A percentile compares a stretch with the other conserved stretches of the same genome.
These are phyloP conservation scores for Sambucus nigra DNA, from an alignment of 129 eudicot species.

Conservation along the genomic window DNA sequence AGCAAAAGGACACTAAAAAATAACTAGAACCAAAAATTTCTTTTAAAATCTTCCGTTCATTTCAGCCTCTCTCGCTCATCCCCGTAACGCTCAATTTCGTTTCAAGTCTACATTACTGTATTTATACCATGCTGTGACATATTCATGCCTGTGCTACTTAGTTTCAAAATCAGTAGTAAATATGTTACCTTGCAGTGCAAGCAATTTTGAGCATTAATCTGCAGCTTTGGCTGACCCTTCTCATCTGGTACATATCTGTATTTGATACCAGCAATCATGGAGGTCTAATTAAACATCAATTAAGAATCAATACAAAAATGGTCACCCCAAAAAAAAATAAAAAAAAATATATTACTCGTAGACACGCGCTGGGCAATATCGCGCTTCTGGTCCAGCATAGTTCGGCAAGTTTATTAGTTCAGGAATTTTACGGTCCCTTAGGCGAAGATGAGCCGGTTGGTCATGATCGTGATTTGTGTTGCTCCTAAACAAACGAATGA, in stretches of 20 bases:
- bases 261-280: background rate
- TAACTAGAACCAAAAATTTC: no score
- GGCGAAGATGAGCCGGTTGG: slow-evolving; percentile 90
- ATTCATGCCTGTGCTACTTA: background rate
- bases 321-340: no score
- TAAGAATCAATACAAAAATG: background rate
- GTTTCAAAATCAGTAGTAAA: background rate
- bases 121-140: no score
- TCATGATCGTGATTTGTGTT: slow-evolving; percentile 96
- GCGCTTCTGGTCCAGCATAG: slow-evolving; percentile 85
- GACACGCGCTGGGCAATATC: slow-evolving; percentile 97
- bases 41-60: no score
- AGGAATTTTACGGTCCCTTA: slow-evolving; percentile 66
- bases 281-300: background rate
- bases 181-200: slow-evolving; percentile 86
- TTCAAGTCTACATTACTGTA: no score
- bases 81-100: no score
- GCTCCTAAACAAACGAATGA: slow-evolving; percentile 46
- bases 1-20: no score
- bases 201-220: slow-evolving; percentile 94
- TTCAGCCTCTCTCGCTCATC: no score
- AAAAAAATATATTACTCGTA: slow-evolving; percentile 58
- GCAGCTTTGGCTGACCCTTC: slow-evolving; percentile 68
- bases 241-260: slow-evolving; percentile 73
- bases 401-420: slow-evolving; percentile 58